Evolutionary conservation across 1,284 basidiomycete genomes (phyloP), one percentile per base, ranked within the genome.

Genomic region (Irpex rosettiformis): DNA sequence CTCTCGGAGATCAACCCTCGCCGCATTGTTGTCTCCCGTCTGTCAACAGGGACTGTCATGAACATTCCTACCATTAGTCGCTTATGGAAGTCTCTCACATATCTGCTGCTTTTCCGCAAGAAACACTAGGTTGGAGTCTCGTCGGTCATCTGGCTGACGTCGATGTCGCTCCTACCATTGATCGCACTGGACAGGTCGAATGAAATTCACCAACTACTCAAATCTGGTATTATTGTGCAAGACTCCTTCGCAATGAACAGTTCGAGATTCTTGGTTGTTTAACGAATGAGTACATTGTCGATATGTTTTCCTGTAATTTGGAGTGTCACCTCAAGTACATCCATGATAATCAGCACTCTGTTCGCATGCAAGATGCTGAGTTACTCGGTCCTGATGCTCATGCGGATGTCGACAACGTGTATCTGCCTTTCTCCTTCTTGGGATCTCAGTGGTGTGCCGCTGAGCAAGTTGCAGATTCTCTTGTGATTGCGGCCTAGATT

Each of bases 41-140:
- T 13, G 5, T 13, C 6, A 6, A 33, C 30, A 6, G 30, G 6
- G 5, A 13, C 30, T 13, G 60, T 66, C n/a, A 18, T 51, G 3
- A 48, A 55, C 2, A 66, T 75, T 11, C 58, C 68, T 3, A 69
- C 65, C 7, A 49, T 69, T 27, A 74, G 72, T 25, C 65, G 64
- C 18, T 29, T 56, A 3, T 56, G 55, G 55, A 73, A 77, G 58
- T 72, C 75, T 1, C 62, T 77, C 0, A 65, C 66, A 4, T 77
- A 75, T 58, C 71, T 72, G 0, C 62, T 76, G 0, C 53, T 76
- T 75, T 75, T 57, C 74, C 74, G 13, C 65, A 70, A 56, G 73
- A 63, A 1, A 71, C 71, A 4, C 55, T 72, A 1, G 74, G 74
- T 1, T 77, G 73, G 73, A 69, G 70, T n/a, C 22, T 65, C 6